These are phyloP conservation scores for Sistotremastrum niveocremeum DNA, from an alignment of 768 basidiomycete genomes.

Conservation along the genomic window DNA sequence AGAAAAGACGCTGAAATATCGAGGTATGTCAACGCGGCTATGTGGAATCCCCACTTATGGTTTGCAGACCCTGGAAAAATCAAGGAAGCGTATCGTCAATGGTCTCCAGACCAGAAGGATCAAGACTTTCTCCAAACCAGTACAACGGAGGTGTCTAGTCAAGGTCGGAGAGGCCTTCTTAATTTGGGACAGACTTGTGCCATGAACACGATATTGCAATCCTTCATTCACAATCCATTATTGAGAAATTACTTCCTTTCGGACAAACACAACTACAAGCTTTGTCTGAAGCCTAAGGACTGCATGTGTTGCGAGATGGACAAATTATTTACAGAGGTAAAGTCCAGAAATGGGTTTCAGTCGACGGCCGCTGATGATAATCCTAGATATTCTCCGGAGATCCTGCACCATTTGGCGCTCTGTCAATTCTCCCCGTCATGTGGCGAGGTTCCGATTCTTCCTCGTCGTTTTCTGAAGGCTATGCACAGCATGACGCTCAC, in stretches of 20 bases:
- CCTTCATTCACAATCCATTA: slow-evolving; percentile 79
- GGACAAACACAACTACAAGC: slow-evolving; percentile 70
- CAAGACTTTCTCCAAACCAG: background rate
- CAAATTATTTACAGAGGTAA: slow-evolving; percentile 61
- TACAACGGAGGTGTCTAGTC: background rate
- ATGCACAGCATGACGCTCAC: slow-evolving; percentile 92
- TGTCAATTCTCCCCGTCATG: slow-evolving; percentile 67
- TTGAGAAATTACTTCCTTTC: slow-evolving; percentile 80
- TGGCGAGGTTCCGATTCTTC: slow-evolving; percentile 70
- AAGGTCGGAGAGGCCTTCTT: slow-evolving; percentile 71
- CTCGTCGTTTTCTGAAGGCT: slow-evolving; percentile 46
- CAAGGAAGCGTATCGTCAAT: slow-evolving; percentile 32
- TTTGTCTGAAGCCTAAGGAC: slow-evolving; percentile 47
- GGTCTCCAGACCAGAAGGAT: slow-evolving; percentile 33
- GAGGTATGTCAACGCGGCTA: slow-evolving; percentile 31
- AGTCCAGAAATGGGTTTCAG: background rate
- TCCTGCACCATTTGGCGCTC: slow-evolving; percentile 59
- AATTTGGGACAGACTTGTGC: slow-evolving; percentile 93
- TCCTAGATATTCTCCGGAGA: slow-evolving; percentile 32
- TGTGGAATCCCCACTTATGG: slow-evolving; percentile 3
- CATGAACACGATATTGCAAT: slow-evolving; percentile 83
- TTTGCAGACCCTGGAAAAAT: slow-evolving; percentile 6
- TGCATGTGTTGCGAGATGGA: slow-evolving; percentile 96
- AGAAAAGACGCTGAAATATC: slow-evolving; percentile 47
- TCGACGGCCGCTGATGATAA: background rate